Percentiles rank a stretch among this genome's conserved stretches.
Conservation (phyloP, 768 basidiomycete species). For the Rhizopogon sp. region DNA sequence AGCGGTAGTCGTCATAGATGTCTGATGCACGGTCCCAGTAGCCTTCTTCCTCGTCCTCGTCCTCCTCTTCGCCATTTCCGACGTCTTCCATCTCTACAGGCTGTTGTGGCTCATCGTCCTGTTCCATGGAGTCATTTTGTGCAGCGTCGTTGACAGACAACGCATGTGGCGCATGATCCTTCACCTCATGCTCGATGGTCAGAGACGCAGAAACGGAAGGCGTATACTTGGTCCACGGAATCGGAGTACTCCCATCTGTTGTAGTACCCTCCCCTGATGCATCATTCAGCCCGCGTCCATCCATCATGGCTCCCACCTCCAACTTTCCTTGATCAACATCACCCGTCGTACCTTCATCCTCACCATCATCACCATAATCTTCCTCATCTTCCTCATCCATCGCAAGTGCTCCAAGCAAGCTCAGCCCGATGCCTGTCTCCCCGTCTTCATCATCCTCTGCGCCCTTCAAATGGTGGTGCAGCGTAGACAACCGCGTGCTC, state of each 20-base stretch:
- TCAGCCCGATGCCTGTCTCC: constrained; percentile 64
- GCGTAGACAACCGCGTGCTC: constrained; percentile 18
- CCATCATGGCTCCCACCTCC: neutral
- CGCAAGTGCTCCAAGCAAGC: constrained; percentile 50
- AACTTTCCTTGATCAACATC: constrained; percentile 1
- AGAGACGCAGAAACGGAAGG: constrained; percentile 16
- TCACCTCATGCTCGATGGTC: neutral
- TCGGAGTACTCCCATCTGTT: constrained; percentile 2
- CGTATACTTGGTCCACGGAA: constrained; percentile 26
- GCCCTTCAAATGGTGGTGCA: constrained; percentile 5
- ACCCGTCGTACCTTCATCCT: constrained; percentile 12
- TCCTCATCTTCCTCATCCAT: constrained; percentile 24
- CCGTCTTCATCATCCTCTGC: constrained; percentile 46
- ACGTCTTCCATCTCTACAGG: neutral
- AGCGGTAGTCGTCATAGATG: constrained; percentile 79
- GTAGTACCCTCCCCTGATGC: constrained; percentile 1
- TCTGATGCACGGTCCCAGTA: constrained; percentile 68
- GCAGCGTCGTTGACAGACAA: neutral
- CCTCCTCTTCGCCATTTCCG: constrained; percentile 2
- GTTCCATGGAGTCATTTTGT: neutral
- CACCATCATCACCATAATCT: constrained; percentile 14
- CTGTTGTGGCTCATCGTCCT: neutral
- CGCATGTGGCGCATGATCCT: neutral
- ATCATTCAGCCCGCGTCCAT: constrained; percentile 1
- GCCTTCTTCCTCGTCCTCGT: constrained; percentile 26